A percentile compares a stretch with the other conserved stretches of the same genome.
Conservation (phyloP, 208 protist genomes). For the Leishmania amazonensis region DNA sequence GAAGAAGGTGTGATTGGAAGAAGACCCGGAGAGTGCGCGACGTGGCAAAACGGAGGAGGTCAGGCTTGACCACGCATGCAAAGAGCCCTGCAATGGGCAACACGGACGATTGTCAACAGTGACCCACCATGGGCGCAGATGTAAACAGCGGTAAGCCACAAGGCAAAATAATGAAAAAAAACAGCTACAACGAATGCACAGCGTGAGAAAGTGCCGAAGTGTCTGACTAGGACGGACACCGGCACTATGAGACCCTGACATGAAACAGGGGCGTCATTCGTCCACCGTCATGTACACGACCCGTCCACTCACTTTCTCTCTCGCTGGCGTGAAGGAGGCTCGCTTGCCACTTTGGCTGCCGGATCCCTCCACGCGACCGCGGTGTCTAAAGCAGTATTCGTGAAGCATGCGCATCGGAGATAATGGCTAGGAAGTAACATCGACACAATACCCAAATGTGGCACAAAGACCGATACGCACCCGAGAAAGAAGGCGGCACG, state of each 20-base stretch:
- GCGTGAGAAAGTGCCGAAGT: not conserved
- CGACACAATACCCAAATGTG: not conserved
- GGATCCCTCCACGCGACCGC: not conserved
- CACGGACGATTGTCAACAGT: not conserved
- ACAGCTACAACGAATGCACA: not conserved
- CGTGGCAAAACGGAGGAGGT: not conserved
- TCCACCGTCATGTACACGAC: not conserved
- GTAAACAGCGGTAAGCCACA: not conserved
- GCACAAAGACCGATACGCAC: not conserved
- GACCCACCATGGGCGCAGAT: not conserved
- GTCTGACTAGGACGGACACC: not conserved
- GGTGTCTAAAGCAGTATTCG: not conserved
- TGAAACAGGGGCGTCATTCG: too few species aligned
- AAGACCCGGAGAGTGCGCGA: not conserved
- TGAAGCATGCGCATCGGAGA: not conserved
- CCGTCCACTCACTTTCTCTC: not conserved
- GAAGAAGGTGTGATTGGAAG: not conserved
- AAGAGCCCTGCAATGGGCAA: not conserved
- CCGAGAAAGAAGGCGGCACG: not conserved
- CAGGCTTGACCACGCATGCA: not conserved
- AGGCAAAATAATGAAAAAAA: not conserved
- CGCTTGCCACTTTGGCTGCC: not conserved
- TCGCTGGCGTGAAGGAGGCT: not conserved
- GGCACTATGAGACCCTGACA: not conserved
- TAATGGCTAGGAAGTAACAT: not conserved